Conservation (phyloP, 2,329 filamentous ascomycete genomes). For the Neospermospora avenae region DNA sequence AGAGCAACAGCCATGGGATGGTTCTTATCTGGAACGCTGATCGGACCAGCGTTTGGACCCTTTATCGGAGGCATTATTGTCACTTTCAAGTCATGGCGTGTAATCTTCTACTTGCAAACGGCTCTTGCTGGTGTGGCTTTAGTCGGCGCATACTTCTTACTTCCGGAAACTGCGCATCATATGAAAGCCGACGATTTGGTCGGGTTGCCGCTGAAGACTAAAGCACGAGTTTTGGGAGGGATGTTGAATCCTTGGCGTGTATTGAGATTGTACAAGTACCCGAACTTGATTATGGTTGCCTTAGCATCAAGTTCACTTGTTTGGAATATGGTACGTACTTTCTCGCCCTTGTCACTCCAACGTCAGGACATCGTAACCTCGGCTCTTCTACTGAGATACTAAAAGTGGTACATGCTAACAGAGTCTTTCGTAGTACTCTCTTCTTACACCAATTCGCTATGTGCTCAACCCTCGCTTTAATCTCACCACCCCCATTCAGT, state of each 20-base stretch:
- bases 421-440: conserved; percentile 45
- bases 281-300: conserved; percentile 62
- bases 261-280: conserved; percentile 61
- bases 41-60: conserved; percentile 67
- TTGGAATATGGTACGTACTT: conserved; percentile 60
- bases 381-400: too few species aligned
- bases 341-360: too few species aligned
- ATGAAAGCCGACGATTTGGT: conserved; percentile 60
- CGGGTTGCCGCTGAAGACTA: conserved; percentile 48
- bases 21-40: conserved; percentile 68
- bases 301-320: conserved; percentile 61
- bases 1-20: conserved; percentile 71
- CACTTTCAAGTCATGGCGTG: conserved; percentile 68
- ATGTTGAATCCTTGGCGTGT: conserved; percentile 67
- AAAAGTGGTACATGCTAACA: too few species aligned
- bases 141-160: conserved; percentile 59
- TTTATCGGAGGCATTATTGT: conserved; percentile 76
- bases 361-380: too few species aligned
- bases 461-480: conserved; percentile 72
- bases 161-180: conserved; percentile 71
- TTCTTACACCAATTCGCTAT: conserved; percentile 68
- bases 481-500: conserved; percentile 62
- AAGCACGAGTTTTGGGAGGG: conserved; percentile 52
- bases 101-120: conserved; percentile 75
- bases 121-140: conserved; percentile 60